Conservation (phyloP, 1,284 basidiomycete species). For the Fistulina hepatica region DNA sequence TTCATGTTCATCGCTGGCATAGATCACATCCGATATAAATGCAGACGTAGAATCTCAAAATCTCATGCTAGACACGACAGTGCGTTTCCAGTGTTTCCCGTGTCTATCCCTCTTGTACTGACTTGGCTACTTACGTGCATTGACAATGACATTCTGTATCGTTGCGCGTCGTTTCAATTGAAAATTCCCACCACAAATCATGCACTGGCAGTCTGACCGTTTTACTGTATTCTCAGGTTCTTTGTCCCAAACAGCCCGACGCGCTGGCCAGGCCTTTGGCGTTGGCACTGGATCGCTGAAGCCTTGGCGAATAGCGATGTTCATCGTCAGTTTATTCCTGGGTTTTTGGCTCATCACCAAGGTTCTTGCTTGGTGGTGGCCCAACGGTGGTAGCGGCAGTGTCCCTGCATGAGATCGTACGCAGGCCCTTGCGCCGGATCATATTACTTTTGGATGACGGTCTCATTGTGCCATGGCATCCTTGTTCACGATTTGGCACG, state of each 20-base stretch:
- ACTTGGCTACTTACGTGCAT: neutral
- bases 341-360: conserved; percentile 32
- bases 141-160: no score
- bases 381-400: no score
- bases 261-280: conserved; percentile 62
- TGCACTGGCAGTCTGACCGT: conserved; percentile 39
- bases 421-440: no score
- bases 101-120: neutral
- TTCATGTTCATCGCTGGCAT: conserved; percentile 2
- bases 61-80: conserved; percentile 60
- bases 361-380: conserved; percentile 32
- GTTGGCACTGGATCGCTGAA: conserved; percentile 55
- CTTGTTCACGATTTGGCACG: no score
- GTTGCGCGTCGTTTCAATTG: neutral
- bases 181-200: neutral
- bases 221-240: conserved; percentile 54
- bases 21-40: conserved; percentile 75
- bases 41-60: conserved; percentile 77
- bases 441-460: no score
- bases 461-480: no score
- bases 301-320: conserved; percentile 53
- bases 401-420: no score
- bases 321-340: conserved; percentile 38
- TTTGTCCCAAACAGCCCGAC: conserved; percentile 51
- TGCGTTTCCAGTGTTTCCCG: conserved; percentile 31